These are phyloP conservation scores for Sporothrix variecibatus DNA, from an alignment of 2,329 filamentous ascomycete genomes.

Conservation along the genomic window DNA sequence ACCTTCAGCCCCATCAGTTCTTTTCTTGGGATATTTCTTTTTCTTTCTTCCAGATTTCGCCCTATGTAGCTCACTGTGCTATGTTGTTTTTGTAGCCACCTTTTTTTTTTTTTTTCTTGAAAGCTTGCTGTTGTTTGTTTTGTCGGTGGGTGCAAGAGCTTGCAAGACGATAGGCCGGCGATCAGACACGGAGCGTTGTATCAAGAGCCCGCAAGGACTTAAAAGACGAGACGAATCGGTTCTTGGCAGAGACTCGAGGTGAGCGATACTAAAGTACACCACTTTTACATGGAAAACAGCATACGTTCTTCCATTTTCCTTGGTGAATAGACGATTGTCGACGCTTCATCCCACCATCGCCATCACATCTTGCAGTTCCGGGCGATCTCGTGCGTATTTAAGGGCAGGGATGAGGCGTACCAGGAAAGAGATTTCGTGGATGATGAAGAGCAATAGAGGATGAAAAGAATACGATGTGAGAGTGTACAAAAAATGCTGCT, in stretches of 20 bases:
- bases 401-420: background rate
- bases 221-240: constrained; percentile 12
- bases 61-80: background rate
- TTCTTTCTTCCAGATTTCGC: background rate
- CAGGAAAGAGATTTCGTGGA: background rate
- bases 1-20: background rate
- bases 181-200: constrained; percentile 22
- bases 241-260: constrained; percentile 12
- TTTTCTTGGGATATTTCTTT: background rate
- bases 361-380: background rate
- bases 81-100: background rate
- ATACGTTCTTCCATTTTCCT: background rate
- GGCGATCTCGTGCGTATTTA: constrained; percentile 9
- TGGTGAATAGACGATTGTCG: background rate
- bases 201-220: constrained; percentile 4
- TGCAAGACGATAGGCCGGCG: background rate
- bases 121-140: background rate
- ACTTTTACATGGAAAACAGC: background rate
- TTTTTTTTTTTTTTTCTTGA: background rate
- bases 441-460: background rate
- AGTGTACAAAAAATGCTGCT: background rate
- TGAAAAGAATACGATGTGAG: background rate
- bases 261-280: background rate
- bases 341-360: background rate
- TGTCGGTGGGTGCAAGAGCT: background rate